Conservation (phyloP, 1,284 basidiomycete genomes). For the Ceratobasidium sp. region DNA sequence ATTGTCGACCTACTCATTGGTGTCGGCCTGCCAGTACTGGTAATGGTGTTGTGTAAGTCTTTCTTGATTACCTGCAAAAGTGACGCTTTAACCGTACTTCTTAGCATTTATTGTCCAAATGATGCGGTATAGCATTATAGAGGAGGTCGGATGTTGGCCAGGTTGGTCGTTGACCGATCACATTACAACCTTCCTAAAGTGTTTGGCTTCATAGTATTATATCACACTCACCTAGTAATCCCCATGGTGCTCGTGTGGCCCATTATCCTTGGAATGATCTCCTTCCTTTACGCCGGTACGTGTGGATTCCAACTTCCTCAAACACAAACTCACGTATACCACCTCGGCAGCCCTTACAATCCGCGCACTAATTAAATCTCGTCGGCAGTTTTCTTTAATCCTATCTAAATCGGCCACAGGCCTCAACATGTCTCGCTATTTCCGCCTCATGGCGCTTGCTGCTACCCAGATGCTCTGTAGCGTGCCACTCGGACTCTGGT, state of each 20-base stretch:
- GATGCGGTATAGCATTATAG: constrained; percentile 45
- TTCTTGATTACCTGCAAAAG: no score
- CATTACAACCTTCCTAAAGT: background rate
- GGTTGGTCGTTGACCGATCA: background rate
- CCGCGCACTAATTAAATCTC: constrained; percentile 40
- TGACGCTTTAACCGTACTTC: background rate
- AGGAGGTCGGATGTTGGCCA: constrained; percentile 48
- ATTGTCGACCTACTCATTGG: constrained; percentile 64
- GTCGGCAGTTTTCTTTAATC: constrained; percentile 40
- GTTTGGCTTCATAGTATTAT: constrained; percentile 6
- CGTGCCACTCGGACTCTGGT: constrained; percentile 63
- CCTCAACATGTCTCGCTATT: constrained; percentile 36
- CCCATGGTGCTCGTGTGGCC: constrained; percentile 44
- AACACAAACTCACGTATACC: background rate
- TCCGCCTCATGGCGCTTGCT: constrained; percentile 74
- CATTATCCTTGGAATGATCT: constrained; percentile 17
- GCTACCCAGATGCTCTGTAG: constrained; percentile 63
- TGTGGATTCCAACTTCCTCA: background rate
- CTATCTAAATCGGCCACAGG: constrained; percentile 15
- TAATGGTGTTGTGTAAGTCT: constrained; percentile 66
- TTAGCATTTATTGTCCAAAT: constrained; percentile 43
- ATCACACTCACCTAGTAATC: constrained; percentile 30
- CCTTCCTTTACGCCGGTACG: constrained; percentile 46
- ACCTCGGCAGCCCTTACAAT: constrained; percentile 40
- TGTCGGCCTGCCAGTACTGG: constrained; percentile 62